Evolutionary conservation across 306 rosid genomes (phyloP).

Genomic region (Acmispon strigosus): DNA sequence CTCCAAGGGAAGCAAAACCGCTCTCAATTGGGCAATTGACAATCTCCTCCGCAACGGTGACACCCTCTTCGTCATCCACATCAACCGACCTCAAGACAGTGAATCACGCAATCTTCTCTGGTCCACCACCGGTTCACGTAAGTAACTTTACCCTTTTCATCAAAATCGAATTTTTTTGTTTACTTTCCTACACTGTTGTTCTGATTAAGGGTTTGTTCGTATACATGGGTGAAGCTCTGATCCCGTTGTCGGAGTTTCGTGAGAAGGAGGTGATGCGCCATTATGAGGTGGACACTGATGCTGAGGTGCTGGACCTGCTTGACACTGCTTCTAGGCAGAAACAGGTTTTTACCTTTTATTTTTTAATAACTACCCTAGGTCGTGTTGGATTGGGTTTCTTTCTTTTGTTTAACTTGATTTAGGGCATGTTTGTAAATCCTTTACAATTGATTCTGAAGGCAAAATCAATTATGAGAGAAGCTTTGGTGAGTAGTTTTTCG

Average conservation of each 20-base stretch:
- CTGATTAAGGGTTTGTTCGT: neutral
- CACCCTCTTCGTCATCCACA: slow-evolving; percentile 34
- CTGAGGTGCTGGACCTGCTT: slow-evolving; percentile 40
- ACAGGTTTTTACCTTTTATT: slow-evolving; percentile 21
- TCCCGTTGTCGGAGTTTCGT: slow-evolving; percentile 44
- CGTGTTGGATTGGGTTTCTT: neutral
- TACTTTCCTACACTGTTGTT: neutral
- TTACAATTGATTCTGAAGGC: no score
- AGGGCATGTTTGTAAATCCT: no score
- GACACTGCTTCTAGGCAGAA: slow-evolving; percentile 37
- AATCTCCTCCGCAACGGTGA: slow-evolving; percentile 37
- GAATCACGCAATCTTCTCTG: slow-evolving; percentile 38
- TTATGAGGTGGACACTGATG: slow-evolving; percentile 31
- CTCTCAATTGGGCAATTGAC: slow-evolving; percentile 43
- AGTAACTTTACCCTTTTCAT: neutral
- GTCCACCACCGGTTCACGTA: slow-evolving; percentile 48
- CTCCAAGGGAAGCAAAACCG: slow-evolving; percentile 49
- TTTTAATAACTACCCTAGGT: no score
- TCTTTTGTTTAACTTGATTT: neutral
- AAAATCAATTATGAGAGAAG: no score
- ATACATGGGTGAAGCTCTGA: slow-evolving; percentile 31
- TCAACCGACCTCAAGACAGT: slow-evolving; percentile 6
- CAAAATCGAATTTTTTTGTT: neutral
- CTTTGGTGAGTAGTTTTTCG: no score
- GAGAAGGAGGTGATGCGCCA: slow-evolving; percentile 31